Percentiles rank a stretch among this genome's conserved stretches.
These are phyloP conservation scores for Xylariaceae sp. DNA, from an alignment of 2,329 filamentous ascomycete genomes.

Conservation along the genomic window DNA sequence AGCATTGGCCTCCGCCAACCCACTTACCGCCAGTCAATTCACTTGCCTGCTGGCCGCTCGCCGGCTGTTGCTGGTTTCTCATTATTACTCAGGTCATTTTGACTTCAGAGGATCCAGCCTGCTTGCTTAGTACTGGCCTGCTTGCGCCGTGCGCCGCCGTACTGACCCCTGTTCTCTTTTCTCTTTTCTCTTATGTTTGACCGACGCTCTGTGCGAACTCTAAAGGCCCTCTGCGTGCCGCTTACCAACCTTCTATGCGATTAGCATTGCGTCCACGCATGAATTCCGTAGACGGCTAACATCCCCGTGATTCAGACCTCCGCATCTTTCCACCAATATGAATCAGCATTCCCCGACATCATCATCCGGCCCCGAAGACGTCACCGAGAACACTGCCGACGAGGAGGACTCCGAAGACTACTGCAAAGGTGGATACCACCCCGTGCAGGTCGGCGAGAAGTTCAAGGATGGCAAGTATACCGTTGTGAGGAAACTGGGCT, in stretches of 20 bases:
- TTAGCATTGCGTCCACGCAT: constrained; percentile 9
- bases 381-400: constrained; percentile 87
- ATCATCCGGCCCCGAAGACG: constrained; percentile 74
- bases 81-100: background rate
- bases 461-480: constrained; percentile 98
- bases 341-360: constrained; percentile 69
- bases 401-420: constrained; percentile 99
- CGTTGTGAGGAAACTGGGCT: constrained; percentile 91
- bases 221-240: constrained; percentile 2
- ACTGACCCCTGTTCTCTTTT: too few relatives aligned
- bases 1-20: constrained; percentile 18
- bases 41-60: constrained; percentile 3
- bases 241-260: constrained; percentile 6
- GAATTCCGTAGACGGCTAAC: constrained; percentile 28
- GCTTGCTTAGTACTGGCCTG: constrained; percentile 5
- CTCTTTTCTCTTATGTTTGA: constrained; percentile 3
- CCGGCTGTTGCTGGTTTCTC: background rate
- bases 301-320: constrained; percentile 42
- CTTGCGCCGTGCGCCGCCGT: constrained; percentile 18
- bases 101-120: background rate
- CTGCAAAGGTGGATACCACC: constrained; percentile 98
- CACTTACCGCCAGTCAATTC: constrained; percentile 22
- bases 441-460: constrained; percentile 87
- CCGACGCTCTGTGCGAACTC: constrained; percentile 6
- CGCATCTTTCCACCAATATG: constrained; percentile 55